Conservation (phyloP, 768 basidiomycete genomes). For the Tylopilus balloui region DNA sequence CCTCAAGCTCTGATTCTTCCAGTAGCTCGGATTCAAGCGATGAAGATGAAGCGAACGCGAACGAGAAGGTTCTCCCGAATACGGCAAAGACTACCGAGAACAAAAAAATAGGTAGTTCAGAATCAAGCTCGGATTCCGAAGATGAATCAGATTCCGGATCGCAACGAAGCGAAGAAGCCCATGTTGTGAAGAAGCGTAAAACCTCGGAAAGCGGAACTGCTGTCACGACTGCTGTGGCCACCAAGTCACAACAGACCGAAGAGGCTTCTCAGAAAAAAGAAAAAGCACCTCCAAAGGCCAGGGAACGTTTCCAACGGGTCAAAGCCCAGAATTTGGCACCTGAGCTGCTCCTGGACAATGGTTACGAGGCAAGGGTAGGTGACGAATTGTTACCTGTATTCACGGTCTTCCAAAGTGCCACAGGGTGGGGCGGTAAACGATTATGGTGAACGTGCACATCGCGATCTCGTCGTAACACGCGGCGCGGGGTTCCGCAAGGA, state of each 20-base stretch:
- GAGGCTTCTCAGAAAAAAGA: constrained; percentile 6
- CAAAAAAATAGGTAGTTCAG: constrained; percentile 5
- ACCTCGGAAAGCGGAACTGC: constrained; percentile 48
- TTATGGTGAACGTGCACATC: constrained; percentile 82
- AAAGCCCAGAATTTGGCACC: constrained; percentile 54
- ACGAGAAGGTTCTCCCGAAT: neutral
- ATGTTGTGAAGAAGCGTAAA: constrained; percentile 57
- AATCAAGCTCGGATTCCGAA: constrained; percentile 27
- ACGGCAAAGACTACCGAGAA: neutral
- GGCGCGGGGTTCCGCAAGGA: constrained; percentile 97
- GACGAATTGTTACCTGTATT: neutral
- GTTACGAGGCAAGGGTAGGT: constrained; percentile 76
- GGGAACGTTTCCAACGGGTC: constrained; percentile 77
- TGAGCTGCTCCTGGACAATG: constrained; percentile 54
- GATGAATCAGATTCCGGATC: constrained; percentile 3
- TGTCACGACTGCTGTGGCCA: constrained; percentile 41
- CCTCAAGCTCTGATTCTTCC: constrained; percentile 12
- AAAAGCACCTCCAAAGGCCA: constrained; percentile 36
- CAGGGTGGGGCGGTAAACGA: constrained; percentile 68
- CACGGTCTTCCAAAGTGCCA: neutral
- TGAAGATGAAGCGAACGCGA: constrained; percentile 7
- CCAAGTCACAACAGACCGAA: neutral
- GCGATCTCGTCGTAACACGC: constrained; percentile 87
- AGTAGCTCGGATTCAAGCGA: constrained; percentile 14
- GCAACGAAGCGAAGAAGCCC: constrained; percentile 11